Conservation (phyloP, 352 stramenopile genomes). For the Phytophthora tubulina region DNA sequence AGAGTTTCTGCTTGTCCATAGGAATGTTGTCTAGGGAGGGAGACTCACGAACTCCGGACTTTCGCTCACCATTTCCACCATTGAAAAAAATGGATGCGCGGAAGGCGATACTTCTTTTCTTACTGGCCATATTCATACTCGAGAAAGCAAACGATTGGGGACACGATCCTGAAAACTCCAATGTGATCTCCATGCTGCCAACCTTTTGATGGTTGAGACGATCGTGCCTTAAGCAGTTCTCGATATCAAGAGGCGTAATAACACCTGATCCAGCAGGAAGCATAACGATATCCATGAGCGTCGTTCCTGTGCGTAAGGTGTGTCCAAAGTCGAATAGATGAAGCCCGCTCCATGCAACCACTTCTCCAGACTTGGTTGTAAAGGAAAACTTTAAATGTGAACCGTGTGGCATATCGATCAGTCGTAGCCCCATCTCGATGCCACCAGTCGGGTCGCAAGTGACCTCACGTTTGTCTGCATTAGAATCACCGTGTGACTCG, state of each 20-base stretch:
- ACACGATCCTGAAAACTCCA: conserved; percentile 56
- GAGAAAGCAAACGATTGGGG: conserved; percentile 70
- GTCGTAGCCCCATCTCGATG: conserved; percentile 48
- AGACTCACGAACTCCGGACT: conserved; percentile 16
- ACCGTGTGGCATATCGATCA: conserved; percentile 81
- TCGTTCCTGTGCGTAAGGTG: conserved; percentile 58
- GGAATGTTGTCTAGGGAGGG: conserved; percentile 42
- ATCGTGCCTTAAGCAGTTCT: conserved; percentile 68
- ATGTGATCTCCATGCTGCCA: conserved; percentile 53
- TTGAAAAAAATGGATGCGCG: conserved; percentile 80
- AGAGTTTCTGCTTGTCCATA: conserved; percentile 51
- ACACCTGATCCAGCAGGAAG: conserved; percentile 26
- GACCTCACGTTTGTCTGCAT: conserved; percentile 29
- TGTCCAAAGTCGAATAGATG: conserved; percentile 89
- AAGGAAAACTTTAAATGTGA: conserved; percentile 77
- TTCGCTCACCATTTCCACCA: conserved; percentile 1
- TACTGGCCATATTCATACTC: conserved; percentile 55
- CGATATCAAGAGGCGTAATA: conserved; percentile 74
- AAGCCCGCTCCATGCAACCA: conserved; percentile 70
- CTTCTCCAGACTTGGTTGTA: conserved; percentile 47
- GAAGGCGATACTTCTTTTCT: conserved; percentile 68
- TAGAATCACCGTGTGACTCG: conserved; percentile 18
- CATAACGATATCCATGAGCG: conserved; percentile 59
- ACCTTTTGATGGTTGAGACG: conserved; percentile 45
- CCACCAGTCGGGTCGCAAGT: conserved; percentile 36